Evolutionary conservation across 1,284 basidiomycete genomes (phyloP).

Genomic region (Apiotrichum mycotoxinovorans): DNA sequence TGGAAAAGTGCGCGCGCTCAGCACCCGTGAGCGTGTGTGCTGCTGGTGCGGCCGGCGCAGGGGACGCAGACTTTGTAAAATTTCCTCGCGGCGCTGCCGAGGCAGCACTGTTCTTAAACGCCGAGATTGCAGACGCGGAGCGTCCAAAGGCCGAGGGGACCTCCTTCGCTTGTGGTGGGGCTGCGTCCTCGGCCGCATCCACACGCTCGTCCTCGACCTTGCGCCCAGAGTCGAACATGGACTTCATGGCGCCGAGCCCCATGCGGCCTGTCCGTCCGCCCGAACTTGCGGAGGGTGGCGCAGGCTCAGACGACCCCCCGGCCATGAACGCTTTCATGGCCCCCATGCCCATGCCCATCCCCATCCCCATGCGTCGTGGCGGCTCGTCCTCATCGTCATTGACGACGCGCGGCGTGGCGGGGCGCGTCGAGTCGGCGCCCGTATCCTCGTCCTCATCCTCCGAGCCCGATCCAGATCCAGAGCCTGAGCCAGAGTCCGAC

Average conservation of each 20-base stretch:
- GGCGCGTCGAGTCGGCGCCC: neutral
- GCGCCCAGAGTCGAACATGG: slow-evolving; percentile 2
- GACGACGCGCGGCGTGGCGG: slow-evolving; percentile 28
- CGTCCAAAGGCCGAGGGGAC: slow-evolving; percentile 28
- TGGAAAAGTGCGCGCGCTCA: slow-evolving; percentile 74
- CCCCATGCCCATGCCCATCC: neutral
- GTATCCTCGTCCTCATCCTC: slow-evolving; percentile 9
- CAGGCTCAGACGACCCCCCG: neutral
- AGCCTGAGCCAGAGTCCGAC: neutral
- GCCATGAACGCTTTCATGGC: neutral
- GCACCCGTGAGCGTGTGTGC: slow-evolving; percentile 56
- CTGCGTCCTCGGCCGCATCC: neutral
- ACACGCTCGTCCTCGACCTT: slow-evolving; percentile 4
- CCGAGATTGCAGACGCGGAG: slow-evolving; percentile 28
- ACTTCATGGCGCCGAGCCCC: neutral
- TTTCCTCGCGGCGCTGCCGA: neutral
- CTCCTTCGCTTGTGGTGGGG: neutral
- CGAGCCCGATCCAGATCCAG: neutral
- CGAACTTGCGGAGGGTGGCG: neutral
- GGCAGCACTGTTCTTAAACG: neutral
- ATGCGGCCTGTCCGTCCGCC: neutral
- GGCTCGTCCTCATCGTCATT: slow-evolving; percentile 23
- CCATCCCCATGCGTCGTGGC: neutral
- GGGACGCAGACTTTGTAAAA: neutral
- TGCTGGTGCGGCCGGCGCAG: slow-evolving; percentile 36